Evolutionary conservation across 2,329 filamentous ascomycete genomes (phyloP), one percentile per base, ranked within the genome.

Genomic region (Sarocladiaceae sp.): DNA sequence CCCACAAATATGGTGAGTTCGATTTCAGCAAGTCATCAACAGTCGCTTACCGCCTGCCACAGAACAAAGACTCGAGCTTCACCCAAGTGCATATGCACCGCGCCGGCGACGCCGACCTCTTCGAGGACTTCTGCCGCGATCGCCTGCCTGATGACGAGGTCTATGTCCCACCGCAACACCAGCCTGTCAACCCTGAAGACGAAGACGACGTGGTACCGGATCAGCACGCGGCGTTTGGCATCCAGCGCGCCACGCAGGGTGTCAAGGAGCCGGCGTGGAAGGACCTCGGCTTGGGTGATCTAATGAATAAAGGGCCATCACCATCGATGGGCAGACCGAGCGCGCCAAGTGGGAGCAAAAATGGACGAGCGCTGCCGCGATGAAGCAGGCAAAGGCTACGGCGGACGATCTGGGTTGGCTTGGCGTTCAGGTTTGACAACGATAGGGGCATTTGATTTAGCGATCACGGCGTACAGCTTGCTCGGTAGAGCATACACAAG

Each of bases 201-300:
- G 86, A 93, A 65, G 88, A 93, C 58, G 87, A 93, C 57, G 84
- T 93, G 3, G 87, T 93, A 4, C 87, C 88, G 1, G 86, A 93
- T 62, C 87, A 93, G 66, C 87, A 93, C 59, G 87, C 87, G 11
- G 88, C 87, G 0, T 93, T 93, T 60, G 88, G 87, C 31, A 93
- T 94, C 55, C 81, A 87, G 62, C 78, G 85, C 53, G 87, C 87
- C 9, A 90, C 85, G 13, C 83, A 88, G 65, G 76, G 76, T 51
- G 73, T 71, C 54, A 76, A 74, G 55, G 85, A 89, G 64, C 74
- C 83, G 1, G 81, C 80, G 6, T 94, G 87, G 87, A 83, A 83
- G 58, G 87, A 93, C 58, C 66, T 91, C 6, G 84, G 85, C 0
- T 68, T 93, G n/a, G 73, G 72, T 5, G 77, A 80, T 47, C 67